A percentile compares a stretch with the other conserved stretches of the same genome.
Evolutionary conservation across 345 rosid species (phyloP).

Genomic region (Eucalyptus viminalis): DNA sequence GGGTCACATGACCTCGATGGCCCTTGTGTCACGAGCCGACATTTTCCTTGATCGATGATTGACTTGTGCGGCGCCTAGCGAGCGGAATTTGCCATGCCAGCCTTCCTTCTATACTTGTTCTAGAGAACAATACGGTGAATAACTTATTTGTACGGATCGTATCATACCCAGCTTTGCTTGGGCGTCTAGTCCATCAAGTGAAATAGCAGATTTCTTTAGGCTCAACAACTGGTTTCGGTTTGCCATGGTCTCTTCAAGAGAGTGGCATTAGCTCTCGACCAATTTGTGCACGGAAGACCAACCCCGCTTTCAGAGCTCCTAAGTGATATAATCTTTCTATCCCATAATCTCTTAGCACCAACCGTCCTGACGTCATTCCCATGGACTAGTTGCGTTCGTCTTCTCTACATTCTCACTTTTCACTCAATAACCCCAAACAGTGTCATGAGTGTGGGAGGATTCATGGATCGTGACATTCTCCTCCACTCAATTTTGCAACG

Average conservation of each 20-base stretch:
- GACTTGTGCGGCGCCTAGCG: rapidly evolving
- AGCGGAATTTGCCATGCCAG: rapidly evolving
- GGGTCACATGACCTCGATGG: neutral
- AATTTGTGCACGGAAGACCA: rapidly evolving
- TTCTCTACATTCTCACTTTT: no score
- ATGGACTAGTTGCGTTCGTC: rapidly evolving
- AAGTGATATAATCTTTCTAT: no score
- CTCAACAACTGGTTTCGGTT: rapidly evolving
- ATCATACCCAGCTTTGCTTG: rapidly evolving
- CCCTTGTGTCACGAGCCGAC: rapidly evolving
- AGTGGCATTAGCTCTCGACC: rapidly evolving
- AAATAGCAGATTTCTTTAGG: rapidly evolving
- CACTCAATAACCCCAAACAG: no score
- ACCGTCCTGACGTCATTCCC: rapidly evolving
- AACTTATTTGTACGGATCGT: rapidly evolving
- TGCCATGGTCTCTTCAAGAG: rapidly evolving
- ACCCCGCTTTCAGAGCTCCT: rapidly evolving
- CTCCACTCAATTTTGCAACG: no score
- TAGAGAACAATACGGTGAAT: no score
- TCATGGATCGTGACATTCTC: no score
- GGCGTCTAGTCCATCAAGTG: no score
- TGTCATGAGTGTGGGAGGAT: no score
- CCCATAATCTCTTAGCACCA: rapidly evolving
- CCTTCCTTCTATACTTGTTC: no score
- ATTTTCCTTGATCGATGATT: no score